Evolutionary conservation across 768 basidiomycete species (phyloP), one percentile per base, ranked within the genome.

Genomic region (Candolleomyces aberdarensis): DNA sequence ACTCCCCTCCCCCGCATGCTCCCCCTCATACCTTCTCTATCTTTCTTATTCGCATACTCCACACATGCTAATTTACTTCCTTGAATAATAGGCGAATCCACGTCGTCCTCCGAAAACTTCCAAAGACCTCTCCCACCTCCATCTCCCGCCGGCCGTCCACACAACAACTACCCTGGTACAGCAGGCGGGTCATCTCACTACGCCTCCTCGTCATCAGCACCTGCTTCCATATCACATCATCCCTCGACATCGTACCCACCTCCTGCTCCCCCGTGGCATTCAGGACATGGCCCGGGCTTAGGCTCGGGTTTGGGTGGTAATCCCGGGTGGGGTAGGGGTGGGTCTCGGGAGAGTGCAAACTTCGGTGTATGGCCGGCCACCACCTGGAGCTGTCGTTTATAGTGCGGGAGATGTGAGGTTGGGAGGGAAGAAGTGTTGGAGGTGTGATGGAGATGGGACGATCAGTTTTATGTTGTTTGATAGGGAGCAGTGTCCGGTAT

Each of bases 381-480:
- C 75, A 1, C 80, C 78, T 0, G 71, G 79, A 17, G 71, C 83
- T 14, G 63, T 80, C 0, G 76, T 87, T 3, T 81, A 88, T 56
- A 62, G 62, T 0, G 82, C 91, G 0, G 91, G 91, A 2, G 91
- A 93, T 70, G 78, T 86, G 20, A 71, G 90, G 51, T 72, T 92
- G 9, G 91, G 91, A 3, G 91, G 92, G 0, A 65, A 72, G 48
- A 56, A 80, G 64, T 93, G 92, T 70, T 83, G 80, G 83, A 74
- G 79, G 22, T 93, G 91, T 67, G 73, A 76, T 39, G 92, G 92
- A 2, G 69, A 72, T 20, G 91, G 89, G 3, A 72, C 65, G 40
- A 68, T 81, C 39, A 75, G 76, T 26, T 74, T 85, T 56, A 71
- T 89, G 49, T 63, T 89, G 4, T 78, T 90, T 51, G 85, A 88